Evolutionary conservation across 2,329 filamentous ascomycete species (phyloP).

Genomic region (Aspergillus piperis): DNA sequence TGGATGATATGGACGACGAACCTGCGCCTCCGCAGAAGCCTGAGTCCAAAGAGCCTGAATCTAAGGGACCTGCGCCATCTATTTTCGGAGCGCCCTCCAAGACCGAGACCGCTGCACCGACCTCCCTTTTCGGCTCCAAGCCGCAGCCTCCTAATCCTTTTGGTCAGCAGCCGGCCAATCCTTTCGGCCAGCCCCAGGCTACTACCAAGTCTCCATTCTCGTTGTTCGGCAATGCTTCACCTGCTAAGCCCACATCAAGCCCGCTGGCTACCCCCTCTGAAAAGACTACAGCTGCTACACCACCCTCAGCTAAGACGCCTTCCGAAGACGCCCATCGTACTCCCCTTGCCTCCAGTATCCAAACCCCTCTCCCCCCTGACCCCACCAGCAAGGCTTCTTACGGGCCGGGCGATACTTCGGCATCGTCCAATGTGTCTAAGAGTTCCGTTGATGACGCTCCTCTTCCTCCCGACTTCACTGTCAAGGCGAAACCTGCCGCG

Average conservation of each 20-base stretch:
- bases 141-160: background rate
- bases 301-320: slow-evolving; percentile 38
- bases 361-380: slow-evolving; percentile 49
- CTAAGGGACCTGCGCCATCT: slow-evolving; percentile 22
- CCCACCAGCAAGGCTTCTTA: slow-evolving; percentile 50
- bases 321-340: slow-evolving; percentile 33
- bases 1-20: slow-evolving; percentile 40
- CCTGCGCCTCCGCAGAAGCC: slow-evolving; percentile 26
- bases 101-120: slow-evolving; percentile 25
- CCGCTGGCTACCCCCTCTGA: slow-evolving; percentile 36
- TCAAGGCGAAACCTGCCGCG: slow-evolving; percentile 20
- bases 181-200: slow-evolving; percentile 27
- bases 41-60: slow-evolving; percentile 23
- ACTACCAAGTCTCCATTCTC: slow-evolving; percentile 33
- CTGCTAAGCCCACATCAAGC: slow-evolving; percentile 28
- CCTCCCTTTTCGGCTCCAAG: slow-evolving; percentile 20
- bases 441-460: slow-evolving; percentile 45
- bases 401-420: slow-evolving; percentile 51
- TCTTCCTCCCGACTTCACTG: slow-evolving; percentile 35
- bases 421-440: slow-evolving; percentile 47
- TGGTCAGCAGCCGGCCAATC: slow-evolving; percentile 11
- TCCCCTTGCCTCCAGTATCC: slow-evolving; percentile 26
- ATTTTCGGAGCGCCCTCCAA: slow-evolving; percentile 32
- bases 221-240: slow-evolving; percentile 29
- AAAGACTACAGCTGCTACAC: slow-evolving; percentile 31